phyloP scores from a whole-genome alignment of 1,284 basidiomycete genomes.

The Baeospora myosura region DNA sequence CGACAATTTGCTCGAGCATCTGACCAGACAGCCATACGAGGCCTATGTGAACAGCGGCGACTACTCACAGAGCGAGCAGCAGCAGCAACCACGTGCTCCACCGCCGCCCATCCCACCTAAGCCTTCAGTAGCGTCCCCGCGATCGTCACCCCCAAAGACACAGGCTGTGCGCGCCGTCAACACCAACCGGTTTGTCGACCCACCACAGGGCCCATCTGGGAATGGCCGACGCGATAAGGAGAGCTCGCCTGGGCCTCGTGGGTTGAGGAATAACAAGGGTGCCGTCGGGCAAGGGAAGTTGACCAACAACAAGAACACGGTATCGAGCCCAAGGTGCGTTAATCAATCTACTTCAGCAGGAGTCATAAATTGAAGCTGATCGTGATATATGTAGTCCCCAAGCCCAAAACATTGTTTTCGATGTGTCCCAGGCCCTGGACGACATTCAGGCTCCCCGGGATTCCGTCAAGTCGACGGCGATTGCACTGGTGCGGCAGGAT shows the following conservation, averaged over 20 bases:
- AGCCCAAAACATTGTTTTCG: conserved; percentile 63
- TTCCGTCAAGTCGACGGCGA: conserved; percentile 71
- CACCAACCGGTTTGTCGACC: conserved; percentile 32
- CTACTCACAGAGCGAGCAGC: conserved; percentile 38
- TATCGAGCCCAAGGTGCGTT: conserved; percentile 49
- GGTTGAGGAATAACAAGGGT: conserved; percentile 32
- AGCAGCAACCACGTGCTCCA: conserved; percentile 25
- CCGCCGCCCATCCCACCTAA: conserved; percentile 49
- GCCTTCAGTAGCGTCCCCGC: conserved; percentile 44
- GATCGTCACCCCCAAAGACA: conserved; percentile 57
- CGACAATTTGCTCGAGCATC: conserved; percentile 67
- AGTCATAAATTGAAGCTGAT: not conserved
- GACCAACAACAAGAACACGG: conserved; percentile 40
- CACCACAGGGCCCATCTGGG: conserved; percentile 33
- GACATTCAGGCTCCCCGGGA: conserved; percentile 68
- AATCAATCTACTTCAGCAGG: not conserved
- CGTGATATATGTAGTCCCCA: conserved; percentile 34
- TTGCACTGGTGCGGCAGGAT: conserved; percentile 77
- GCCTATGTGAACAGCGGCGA: conserved; percentile 38
- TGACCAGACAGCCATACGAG: conserved; percentile 52
- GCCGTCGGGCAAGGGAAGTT: conserved; percentile 31
- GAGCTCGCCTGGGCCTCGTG: conserved; percentile 54
- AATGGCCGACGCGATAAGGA: conserved; percentile 55
- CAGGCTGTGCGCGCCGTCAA: conserved; percentile 28
- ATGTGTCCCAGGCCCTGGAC: conserved; percentile 61